Evolutionary conservation across 768 basidiomycete species (phyloP).

Genomic region (Tylopilus vinaceipallidus): DNA sequence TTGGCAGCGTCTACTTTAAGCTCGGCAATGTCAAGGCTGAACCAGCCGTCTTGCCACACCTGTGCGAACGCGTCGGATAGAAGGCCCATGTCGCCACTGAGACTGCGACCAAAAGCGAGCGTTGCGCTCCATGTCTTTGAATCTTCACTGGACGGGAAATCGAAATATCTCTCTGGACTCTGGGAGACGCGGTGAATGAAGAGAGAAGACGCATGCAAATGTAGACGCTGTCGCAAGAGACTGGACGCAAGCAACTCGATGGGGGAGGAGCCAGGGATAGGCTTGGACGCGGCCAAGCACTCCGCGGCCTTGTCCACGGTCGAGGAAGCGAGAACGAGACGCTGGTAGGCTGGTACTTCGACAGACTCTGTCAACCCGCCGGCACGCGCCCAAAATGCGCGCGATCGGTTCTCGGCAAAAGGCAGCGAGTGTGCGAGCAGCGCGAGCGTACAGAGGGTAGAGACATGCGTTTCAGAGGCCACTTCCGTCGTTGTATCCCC

Average conservation of each 20-base stretch:
- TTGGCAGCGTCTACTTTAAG: conserved; percentile 33
- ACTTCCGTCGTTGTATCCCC: neutral
- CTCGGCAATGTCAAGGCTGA: conserved; percentile 29
- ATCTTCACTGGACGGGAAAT: conserved; percentile 22
- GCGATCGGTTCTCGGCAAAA: conserved; percentile 41
- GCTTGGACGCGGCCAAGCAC: conserved; percentile 30
- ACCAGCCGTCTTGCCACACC: conserved; percentile 45
- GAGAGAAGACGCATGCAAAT: conserved; percentile 48
- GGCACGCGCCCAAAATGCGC: conserved; percentile 42
- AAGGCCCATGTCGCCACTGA: conserved; percentile 56
- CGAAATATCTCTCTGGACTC: conserved; percentile 13
- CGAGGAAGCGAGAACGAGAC: conserved; percentile 51
- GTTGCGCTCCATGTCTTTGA: conserved; percentile 45
- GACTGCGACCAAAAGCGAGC: conserved; percentile 56
- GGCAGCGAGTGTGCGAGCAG: conserved; percentile 46
- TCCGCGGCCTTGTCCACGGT: conserved; percentile 52
- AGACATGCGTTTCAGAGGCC: conserved; percentile 37
- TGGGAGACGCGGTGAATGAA: conserved; percentile 49
- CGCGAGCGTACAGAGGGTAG: conserved; percentile 56
- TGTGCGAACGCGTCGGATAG: conserved; percentile 58
- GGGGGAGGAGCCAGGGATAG: conserved; percentile 30
- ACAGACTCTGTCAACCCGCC: conserved; percentile 23
- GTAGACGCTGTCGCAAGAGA: conserved; percentile 51
- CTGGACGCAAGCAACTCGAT: conserved; percentile 50
- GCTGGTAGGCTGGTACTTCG: conserved; percentile 45